Percentiles rank a stretch among this genome's conserved stretches.
These are phyloP conservation scores for Fusarium longipes DNA, from an alignment of 2,329 filamentous ascomycete genomes.

Conservation along the genomic window DNA sequence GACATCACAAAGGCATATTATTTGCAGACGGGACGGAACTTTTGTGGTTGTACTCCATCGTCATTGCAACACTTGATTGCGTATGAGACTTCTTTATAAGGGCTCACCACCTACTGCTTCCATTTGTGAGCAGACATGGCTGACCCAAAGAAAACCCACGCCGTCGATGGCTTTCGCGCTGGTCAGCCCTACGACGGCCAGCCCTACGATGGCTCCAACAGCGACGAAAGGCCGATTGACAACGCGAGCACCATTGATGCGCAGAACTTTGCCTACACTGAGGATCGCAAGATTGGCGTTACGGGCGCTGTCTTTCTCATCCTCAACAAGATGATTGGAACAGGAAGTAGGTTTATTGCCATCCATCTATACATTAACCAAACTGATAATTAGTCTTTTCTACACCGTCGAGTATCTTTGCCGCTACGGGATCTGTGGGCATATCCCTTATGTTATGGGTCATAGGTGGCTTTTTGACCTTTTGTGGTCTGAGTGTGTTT, in stretches of 20 bases:
- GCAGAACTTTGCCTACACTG: slow-evolving; percentile 53
- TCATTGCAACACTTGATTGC: not conserved
- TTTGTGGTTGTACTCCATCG: not conserved
- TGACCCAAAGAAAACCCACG: slow-evolving; percentile 11
- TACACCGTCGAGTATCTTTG: slow-evolving; percentile 64
- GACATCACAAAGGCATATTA: slow-evolving; percentile 13
- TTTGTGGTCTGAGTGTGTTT: slow-evolving; percentile 69
- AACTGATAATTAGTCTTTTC: slow-evolving; percentile 59
- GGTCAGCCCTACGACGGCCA: not conserved
- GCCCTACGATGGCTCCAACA: slow-evolving; percentile 10
- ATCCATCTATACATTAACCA: not conserved
- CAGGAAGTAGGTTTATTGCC: slow-evolving; percentile 59
- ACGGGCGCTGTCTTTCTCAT: slow-evolving; percentile 66
- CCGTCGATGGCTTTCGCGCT: slow-evolving; percentile 21
- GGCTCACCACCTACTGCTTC: not conserved
- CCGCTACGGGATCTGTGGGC: slow-evolving; percentile 63
- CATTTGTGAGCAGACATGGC: slow-evolving; percentile 21
- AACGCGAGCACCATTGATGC: slow-evolving; percentile 52
- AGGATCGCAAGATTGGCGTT: slow-evolving; percentile 63
- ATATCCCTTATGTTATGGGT: slow-evolving; percentile 48
- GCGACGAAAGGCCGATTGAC: slow-evolving; percentile 37
- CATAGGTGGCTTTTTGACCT: slow-evolving; percentile 63
- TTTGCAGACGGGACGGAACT: slow-evolving; percentile 2
- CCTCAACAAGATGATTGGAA: slow-evolving; percentile 69
- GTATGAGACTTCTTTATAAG: not conserved